Conservation (phyloP, 2,329 filamentous ascomycete species). For the Fusarium denticulatum region DNA sequence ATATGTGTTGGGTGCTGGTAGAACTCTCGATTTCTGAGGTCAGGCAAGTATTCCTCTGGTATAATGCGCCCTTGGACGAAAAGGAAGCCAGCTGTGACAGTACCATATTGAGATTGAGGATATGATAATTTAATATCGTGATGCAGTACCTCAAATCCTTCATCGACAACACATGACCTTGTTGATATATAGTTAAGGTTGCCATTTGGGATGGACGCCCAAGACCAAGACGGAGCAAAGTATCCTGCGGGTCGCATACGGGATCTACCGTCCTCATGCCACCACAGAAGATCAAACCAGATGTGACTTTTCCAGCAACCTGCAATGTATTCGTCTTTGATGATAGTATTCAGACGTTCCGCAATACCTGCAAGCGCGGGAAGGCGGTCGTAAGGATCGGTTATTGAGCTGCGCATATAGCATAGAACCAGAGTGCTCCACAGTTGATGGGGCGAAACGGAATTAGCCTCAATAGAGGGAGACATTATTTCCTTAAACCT, state of each 20-base stretch:
- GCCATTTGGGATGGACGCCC: neutral
- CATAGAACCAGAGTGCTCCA: neutral
- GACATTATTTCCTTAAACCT: neutral
- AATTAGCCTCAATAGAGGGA: neutral
- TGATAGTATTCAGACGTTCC: neutral
- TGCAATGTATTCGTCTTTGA: neutral
- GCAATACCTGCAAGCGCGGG: neutral
- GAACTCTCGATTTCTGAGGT: neutral
- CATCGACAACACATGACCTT: neutral
- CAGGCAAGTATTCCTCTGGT: neutral
- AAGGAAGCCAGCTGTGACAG: neutral
- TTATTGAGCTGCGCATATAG: neutral
- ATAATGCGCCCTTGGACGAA: neutral
- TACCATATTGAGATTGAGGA: neutral
- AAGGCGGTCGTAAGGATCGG: neutral
- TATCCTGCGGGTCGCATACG: neutral
- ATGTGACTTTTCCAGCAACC: neutral
- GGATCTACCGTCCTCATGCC: neutral
- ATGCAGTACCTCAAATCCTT: neutral
- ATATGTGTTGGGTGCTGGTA: neutral
- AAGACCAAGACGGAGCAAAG: neutral
- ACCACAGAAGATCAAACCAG: neutral
- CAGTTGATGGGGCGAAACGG: neutral
- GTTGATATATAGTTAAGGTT: neutral
- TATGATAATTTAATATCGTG: neutral